These are phyloP conservation scores for Pestalotiopsis sp. DNA, from an alignment of 2,329 filamentous ascomycete genomes.

Conservation along the genomic window DNA sequence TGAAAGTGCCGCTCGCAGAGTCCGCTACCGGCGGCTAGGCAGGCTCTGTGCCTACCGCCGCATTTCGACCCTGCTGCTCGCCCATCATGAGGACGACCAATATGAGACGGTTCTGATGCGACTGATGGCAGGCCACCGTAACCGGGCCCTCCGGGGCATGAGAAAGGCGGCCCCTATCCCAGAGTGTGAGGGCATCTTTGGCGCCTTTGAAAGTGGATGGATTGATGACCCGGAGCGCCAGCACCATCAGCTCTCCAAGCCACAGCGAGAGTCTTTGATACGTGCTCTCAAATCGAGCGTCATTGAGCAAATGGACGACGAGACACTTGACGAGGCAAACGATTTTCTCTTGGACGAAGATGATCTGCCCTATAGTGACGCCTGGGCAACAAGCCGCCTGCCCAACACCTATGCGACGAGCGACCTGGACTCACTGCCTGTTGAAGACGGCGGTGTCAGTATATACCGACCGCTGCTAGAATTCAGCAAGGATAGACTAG, in stretches of 20 bases:
- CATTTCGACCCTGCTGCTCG: conserved; percentile 70
- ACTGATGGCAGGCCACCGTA: conserved; percentile 66
- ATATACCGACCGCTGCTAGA: conserved; percentile 71
- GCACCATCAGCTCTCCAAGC: conserved; percentile 29
- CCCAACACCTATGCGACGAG: conserved; percentile 11
- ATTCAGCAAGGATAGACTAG: conserved; percentile 74
- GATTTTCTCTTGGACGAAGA: conserved; percentile 12
- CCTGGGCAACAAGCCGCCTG: not conserved
- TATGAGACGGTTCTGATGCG: conserved; percentile 89
- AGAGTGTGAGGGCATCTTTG: conserved; percentile 77
- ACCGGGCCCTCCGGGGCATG: conserved; percentile 76
- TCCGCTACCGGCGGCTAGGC: conserved; percentile 76
- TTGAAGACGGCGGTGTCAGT: conserved; percentile 69
- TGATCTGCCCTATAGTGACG: not conserved
- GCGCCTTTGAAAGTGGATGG: conserved; percentile 68
- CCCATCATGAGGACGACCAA: conserved; percentile 89
- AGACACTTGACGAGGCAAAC: conserved; percentile 19
- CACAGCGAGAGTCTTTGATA: conserved; percentile 27
- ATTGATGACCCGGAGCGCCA: conserved; percentile 46
- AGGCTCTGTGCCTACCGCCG: conserved; percentile 53
- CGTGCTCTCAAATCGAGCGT: conserved; percentile 28
- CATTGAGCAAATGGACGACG: conserved; percentile 15
- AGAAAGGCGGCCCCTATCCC: conserved; percentile 70
- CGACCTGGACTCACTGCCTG: conserved; percentile 27
- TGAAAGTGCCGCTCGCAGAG: conserved; percentile 74